phyloP scores from a whole-genome alignment of 495 filamentous ascomycete genomes.

The Annulohypoxylon nitens region DNA sequence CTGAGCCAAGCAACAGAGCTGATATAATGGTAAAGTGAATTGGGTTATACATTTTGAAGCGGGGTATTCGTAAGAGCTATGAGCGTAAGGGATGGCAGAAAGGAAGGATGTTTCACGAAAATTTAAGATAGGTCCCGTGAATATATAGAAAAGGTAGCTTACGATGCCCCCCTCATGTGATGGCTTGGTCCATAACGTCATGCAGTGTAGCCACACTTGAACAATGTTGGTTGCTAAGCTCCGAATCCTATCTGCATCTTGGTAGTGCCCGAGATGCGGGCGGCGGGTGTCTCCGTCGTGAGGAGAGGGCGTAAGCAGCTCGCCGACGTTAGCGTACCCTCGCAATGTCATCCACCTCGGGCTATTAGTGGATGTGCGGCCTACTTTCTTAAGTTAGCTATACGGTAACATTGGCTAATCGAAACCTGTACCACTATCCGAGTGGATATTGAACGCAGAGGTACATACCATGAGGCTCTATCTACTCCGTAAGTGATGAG shows the following conservation, averaged over 20 bases:
- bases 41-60: constrained; percentile 14
- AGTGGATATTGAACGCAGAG: background rate
- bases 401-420: background rate
- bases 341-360: background rate
- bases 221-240: background rate
- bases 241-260: constrained; percentile 11
- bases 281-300: background rate
- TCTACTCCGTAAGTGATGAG: background rate
- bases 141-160: background rate
- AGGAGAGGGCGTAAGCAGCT: background rate
- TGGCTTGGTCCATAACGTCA: background rate
- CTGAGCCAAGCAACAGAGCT: background rate
- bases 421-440: background rate
- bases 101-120: background rate
- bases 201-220: background rate
- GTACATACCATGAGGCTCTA: background rate
- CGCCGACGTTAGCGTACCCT: background rate
- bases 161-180: background rate
- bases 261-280: background rate
- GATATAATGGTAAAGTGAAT: background rate
- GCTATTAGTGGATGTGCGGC: background rate
- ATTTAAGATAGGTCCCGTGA: background rate
- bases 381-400: background rate
- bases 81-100: background rate
- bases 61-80: background rate